phyloP scores from a whole-genome alignment of 1,284 basidiomycete genomes.

The Boletellus dicymbophilus region DNA sequence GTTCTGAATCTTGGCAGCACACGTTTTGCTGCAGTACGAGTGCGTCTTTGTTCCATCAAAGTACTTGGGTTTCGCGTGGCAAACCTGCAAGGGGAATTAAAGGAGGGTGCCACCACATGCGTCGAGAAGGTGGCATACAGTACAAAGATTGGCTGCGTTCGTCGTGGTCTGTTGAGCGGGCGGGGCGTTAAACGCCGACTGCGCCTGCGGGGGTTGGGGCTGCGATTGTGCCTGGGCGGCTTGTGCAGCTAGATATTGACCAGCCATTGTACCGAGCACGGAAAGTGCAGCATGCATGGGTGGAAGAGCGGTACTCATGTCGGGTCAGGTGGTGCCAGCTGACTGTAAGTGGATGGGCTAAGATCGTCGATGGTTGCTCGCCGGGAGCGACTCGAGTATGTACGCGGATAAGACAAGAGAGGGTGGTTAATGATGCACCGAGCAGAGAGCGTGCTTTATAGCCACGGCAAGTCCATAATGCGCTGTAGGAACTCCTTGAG shows the following conservation, averaged over 20 bases:
- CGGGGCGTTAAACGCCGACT: constrained; percentile 22
- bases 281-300: constrained; percentile 54
- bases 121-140: constrained; percentile 22
- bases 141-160: constrained; percentile 27
- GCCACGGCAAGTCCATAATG: constrained; percentile 10
- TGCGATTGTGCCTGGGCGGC: constrained; percentile 33
- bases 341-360: constrained; percentile 7
- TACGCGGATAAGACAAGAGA: constrained; percentile 31
- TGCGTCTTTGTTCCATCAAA: constrained; percentile 39
- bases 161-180: constrained; percentile 28
- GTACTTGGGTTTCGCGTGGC: constrained; percentile 54
- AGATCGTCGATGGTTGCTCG: constrained; percentile 19
- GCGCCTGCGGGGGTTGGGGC: constrained; percentile 24
- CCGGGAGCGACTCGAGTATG: constrained; percentile 29
- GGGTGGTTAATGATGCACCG: constrained; percentile 13
- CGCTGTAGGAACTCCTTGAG: constrained; percentile 10
- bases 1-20: constrained; percentile 34
- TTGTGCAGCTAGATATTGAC: constrained; percentile 46
- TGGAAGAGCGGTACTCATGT: constrained; percentile 40
- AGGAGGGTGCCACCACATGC: constrained; percentile 4
- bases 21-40: constrained; percentile 38
- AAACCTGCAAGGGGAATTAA: constrained; percentile 33
- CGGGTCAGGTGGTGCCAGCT: constrained; percentile 8
- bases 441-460: constrained; percentile 25
- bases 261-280: constrained; percentile 49